Evolutionary conservation across 768 basidiomycete genomes (phyloP).

Genomic region (Fomitopsis pulvina): DNA sequence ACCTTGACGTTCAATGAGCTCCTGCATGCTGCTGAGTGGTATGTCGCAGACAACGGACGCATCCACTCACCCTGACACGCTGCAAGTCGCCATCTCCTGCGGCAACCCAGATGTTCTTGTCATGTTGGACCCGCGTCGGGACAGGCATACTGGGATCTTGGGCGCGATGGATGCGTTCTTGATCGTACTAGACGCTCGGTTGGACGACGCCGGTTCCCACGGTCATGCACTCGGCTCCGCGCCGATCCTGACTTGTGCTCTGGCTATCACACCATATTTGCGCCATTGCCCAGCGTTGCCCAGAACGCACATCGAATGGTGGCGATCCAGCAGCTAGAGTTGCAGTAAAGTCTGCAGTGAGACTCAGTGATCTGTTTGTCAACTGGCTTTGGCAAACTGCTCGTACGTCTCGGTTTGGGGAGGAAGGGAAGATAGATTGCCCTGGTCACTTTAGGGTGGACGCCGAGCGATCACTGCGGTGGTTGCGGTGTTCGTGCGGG

Average conservation of each 20-base stretch:
- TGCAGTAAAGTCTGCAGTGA: no score
- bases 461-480: not conserved
- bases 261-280: no score
- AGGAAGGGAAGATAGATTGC: not conserved
- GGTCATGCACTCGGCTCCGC: no score
- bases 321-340: no score
- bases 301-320: no score
- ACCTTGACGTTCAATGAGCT: slow-evolving; percentile 54
- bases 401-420: not conserved
- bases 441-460: not conserved
- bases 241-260: no score
- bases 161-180: not conserved
- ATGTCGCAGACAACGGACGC: not conserved
- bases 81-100: slow-evolving; percentile 83
- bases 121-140: slow-evolving; percentile 20
- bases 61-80: slow-evolving; percentile 60
- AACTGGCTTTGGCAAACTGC: no score
- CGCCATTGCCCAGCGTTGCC: no score
- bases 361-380: no score
- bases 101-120: slow-evolving; percentile 87
- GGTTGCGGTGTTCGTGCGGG: not conserved
- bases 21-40: slow-evolving; percentile 28
- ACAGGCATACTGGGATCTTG: slow-evolving; percentile 25
- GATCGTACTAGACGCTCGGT: no score
- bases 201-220: no score